Base-by-base conservation (phyloP, 495 filamentous ascomycete genomes). In the Xylaria sp. region DNA sequence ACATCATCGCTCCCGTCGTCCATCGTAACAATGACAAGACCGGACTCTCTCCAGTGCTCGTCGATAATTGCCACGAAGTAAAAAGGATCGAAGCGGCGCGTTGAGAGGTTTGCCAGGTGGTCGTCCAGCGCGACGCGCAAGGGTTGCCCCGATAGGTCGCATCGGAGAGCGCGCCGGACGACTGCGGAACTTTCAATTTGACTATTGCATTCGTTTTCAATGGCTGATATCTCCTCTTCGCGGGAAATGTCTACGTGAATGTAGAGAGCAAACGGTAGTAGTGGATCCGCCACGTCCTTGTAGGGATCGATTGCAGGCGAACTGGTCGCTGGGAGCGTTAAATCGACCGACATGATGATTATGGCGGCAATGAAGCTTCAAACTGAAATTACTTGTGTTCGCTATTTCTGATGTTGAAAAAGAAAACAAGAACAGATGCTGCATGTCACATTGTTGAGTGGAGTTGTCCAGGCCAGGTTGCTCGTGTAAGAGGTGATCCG, bases 281-380 rank as follows among this genome's bases (percentile, higher is more conserved):
- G 55, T n/a, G 55, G 55, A n/a, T 59, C 31, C 1, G 26, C 26
- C 21, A 59, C 19, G 12, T 59, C 29, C 29, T 35, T 59, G 29
- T 35, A 59, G 31, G 55, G 29, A n/a, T 59, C 29, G 55, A 59
- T 33, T 14, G 55, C 31, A 17, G 55, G 55, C 26, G 55, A 59
- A n/a, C 55, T 59, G 15, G 29, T 59, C 5, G 55, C 21, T 6
- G 55, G 55, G 15, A 59, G 26, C 14, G 55, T 59, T 9, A 59
- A 59, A 59, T 59, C 55, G 55, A 59, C 55, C 19, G 55, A 35
- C 55, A 59, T 59, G 55, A 59, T 59, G 55, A 29, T 55, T 41
- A 41, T 41, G 40, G 40, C 12, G 6, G 3, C 9, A 9, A 41
- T 41, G 40, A 41, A 41, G 3, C 40, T 41, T 41, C 40, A 41